phyloP scores from a whole-genome alignment of 1,284 basidiomycete genomes.

The Tilletia setariae region DNA sequence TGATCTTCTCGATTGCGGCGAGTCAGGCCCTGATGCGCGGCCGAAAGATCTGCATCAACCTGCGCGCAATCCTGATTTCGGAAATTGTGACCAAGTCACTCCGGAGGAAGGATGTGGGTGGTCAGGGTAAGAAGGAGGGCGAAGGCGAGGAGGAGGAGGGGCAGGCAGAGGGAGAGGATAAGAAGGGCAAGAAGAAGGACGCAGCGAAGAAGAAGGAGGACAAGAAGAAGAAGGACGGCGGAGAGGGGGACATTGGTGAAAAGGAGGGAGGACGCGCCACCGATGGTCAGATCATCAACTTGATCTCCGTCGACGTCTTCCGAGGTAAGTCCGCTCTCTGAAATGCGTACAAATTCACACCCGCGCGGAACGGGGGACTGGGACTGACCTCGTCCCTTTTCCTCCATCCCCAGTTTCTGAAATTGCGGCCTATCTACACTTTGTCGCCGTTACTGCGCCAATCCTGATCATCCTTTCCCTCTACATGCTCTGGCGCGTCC shows the following conservation, averaged over 20 bases:
- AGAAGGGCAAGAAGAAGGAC: conserved; percentile 2
- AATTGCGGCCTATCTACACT: conserved; percentile 53
- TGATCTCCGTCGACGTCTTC: conserved; percentile 62
- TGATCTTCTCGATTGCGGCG: conserved; percentile 54
- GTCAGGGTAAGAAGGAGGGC: conserved; percentile 23
- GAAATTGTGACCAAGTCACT: conserved; percentile 62
- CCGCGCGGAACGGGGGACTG: not conserved
- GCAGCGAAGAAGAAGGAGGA: conserved; percentile 15
- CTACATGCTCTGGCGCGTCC: conserved; percentile 58
- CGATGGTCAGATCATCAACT: conserved; percentile 61
- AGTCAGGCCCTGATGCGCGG: conserved; percentile 59
- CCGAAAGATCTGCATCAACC: conserved; percentile 56
- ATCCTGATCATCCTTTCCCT: conserved; percentile 59
- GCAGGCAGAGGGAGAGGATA: not conserved
- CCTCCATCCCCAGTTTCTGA: conserved; percentile 22
- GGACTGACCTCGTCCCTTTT: not conserved
- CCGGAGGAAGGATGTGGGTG: conserved; percentile 57
- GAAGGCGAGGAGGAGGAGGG: conserved; percentile 18
- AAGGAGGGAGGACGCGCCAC: conserved; percentile 44
- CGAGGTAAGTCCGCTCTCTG: conserved; percentile 23
- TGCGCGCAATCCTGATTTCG: conserved; percentile 58
- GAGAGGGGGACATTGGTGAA: conserved; percentile 14
- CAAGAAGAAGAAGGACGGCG: not conserved
- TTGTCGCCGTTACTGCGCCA: conserved; percentile 56
- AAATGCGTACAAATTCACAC: not conserved